Evolutionary conservation across 192 early-diverging fungal genomes (phyloP), one percentile per base, ranked within the genome.

Genomic region (Coemansia sp.): DNA sequence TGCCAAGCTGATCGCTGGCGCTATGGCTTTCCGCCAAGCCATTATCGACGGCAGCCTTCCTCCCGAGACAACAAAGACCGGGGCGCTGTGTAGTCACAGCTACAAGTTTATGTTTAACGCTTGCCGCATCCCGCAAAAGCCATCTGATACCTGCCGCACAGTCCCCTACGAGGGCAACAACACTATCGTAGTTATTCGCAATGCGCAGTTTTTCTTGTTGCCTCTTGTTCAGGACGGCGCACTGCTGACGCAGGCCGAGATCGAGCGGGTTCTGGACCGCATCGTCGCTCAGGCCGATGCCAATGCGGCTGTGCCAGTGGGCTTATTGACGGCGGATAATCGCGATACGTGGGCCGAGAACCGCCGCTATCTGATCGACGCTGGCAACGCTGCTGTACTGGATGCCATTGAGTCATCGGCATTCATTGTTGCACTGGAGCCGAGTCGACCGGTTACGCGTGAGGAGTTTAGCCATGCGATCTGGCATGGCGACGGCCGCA

Each of bases 31-130:
- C 85, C 89, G 94, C 69, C 80, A 86, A 15, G 79, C 85, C 66
- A 85, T 98, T 21, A 89, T 91, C 39, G 89, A 87, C 38, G 88
- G 91, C 50, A 85, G 81, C 34, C 81, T 97, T n/a, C 83, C 90
- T 59, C 94, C 94, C 21, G 97, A 99, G 72, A 89, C 85, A 74
- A 82, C 79, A 38, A 91, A 90, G 71, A 79, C 82, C 45, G 73
- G 79, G 11, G 90, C 95, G 29, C 80, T 99, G 64, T 95, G 93
- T 68, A 91, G 90, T 76, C 88, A 94, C 53, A 93, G 94, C 62
- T 97, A 95, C 88, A 91, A 94, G 83, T 95, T 89, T 78, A 89
- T 99, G 93, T 99, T 99, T 88, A 95, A 98, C 76, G 90, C 94
- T 23, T 94, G 93, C 80, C 91, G 97, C 60, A 92, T 96, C 63